Conservation (phyloP, 345 rosid species). For the Heritiera littoralis region DNA sequence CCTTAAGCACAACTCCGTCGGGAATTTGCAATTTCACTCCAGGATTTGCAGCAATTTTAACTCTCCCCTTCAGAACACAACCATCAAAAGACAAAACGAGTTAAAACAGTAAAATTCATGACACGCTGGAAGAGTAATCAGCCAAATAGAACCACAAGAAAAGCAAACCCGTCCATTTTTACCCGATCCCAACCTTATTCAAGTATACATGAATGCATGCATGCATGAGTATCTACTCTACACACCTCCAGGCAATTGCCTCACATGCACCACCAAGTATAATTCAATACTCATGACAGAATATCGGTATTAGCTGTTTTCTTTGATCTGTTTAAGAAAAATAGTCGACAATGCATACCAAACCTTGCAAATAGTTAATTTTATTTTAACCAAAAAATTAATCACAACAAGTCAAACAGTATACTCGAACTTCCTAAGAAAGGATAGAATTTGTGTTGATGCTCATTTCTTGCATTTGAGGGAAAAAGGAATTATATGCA, state of each 20-base stretch:
- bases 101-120: not conserved
- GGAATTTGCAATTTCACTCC: slow-evolving; percentile 54
- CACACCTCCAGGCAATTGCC: not conserved
- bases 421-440: not conserved
- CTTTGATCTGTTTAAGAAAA: not conserved
- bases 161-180: not conserved
- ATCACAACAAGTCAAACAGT: not conserved
- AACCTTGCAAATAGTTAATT: not conserved
- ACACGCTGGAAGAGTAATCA: not conserved
- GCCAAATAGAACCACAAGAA: not conserved
- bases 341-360: not conserved
- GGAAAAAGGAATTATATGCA: not conserved
- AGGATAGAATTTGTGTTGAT: not conserved
- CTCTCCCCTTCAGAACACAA: slow-evolving; percentile 39
- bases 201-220: not conserved
- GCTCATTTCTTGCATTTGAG: not conserved
- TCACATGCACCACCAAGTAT: not conserved
- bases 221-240: not conserved
- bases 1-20: slow-evolving; percentile 37
- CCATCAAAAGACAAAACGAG: not conserved
- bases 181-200: not conserved
- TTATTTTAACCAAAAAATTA: not conserved
- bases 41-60: slow-evolving; percentile 46
- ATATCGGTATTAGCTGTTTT: not conserved
- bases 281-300: not conserved